phyloP scores from a whole-genome alignment of 768 basidiomycete genomes.

The Hygrophoropsis aurantiaca region DNA sequence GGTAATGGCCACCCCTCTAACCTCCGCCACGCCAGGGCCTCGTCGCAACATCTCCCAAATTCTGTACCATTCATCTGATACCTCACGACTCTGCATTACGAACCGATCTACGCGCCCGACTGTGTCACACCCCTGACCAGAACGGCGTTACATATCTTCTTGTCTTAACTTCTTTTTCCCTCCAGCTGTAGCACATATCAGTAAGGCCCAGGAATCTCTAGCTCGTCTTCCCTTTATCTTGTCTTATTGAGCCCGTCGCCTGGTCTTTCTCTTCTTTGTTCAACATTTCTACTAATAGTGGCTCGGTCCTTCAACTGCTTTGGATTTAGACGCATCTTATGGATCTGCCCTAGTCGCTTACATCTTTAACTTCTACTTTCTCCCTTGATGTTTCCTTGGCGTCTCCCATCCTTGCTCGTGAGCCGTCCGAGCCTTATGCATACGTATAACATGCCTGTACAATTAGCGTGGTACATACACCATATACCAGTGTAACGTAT shows the following conservation, averaged over 20 bases:
- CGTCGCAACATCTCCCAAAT: neutral
- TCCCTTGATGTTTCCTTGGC: neutral
- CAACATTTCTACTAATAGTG: neutral
- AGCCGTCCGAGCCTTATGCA: neutral
- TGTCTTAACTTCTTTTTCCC: conserved; percentile 1
- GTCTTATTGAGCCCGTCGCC: neutral
- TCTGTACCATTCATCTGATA: neutral
- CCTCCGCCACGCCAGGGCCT: neutral
- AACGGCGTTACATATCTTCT: conserved; percentile 1
- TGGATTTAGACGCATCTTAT: conserved; percentile 2
- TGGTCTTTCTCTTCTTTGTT: conserved; percentile 1
- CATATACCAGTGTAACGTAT: conserved; percentile 2
- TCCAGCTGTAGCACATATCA: conserved; percentile 8
- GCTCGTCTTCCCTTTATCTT: neutral
- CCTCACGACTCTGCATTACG: neutral
- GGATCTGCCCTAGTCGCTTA: conserved; percentile 2
- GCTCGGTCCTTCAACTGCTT: neutral
- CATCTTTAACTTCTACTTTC: conserved; percentile 3
- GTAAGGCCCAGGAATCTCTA: neutral
- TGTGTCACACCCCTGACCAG: neutral
- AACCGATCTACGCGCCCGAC: neutral
- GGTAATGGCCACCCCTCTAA: neutral
- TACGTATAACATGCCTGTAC: conserved; percentile 1
- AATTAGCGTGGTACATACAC: conserved; percentile 4
- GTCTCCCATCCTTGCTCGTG: no score